These are phyloP conservation scores for Trichoderma gamsii DNA, from an alignment of 495 filamentous ascomycete species.

Conservation along the genomic window DNA sequence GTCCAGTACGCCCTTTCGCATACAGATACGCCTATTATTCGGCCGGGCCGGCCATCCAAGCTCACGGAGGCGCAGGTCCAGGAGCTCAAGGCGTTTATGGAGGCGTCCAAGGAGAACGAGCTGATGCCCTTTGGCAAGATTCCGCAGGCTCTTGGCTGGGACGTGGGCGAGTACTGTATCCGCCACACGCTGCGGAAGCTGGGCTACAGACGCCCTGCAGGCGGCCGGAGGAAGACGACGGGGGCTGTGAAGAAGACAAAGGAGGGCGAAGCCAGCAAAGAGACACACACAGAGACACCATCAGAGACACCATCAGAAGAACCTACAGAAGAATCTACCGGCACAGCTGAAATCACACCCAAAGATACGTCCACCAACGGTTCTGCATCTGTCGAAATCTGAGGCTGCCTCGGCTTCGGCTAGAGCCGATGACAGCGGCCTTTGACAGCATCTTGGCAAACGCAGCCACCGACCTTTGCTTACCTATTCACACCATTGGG, in stretches of 20 bases:
- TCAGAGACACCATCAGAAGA: not conserved
- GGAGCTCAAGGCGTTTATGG: constrained; percentile 1
- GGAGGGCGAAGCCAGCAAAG: not conserved
- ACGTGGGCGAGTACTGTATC: constrained; percentile 17
- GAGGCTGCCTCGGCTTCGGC: not conserved
- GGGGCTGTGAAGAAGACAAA: not conserved
- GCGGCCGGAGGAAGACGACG: not conserved
- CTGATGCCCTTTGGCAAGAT: constrained; percentile 10
- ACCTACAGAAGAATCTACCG: not conserved
- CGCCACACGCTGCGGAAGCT: constrained; percentile 19
- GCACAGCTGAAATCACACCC: too few species aligned
- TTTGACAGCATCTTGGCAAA: not conserved
- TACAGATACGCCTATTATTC: not conserved
- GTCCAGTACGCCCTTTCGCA: constrained; percentile 6
- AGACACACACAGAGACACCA: not conserved
- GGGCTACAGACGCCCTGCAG: constrained; percentile 17
- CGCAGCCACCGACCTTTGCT: too few species aligned
- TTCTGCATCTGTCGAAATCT: not conserved
- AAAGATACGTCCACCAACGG: not conserved
- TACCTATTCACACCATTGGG: too few species aligned
- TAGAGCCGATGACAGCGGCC: not conserved
- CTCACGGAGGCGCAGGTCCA: constrained; percentile 10
- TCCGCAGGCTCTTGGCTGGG: not conserved
- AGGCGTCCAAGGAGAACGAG: not conserved
- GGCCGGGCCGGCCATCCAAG: not conserved